These are phyloP conservation scores for Naegleria gruberi DNA, from an alignment of 208 protist genomes.

Conservation along the genomic window DNA sequence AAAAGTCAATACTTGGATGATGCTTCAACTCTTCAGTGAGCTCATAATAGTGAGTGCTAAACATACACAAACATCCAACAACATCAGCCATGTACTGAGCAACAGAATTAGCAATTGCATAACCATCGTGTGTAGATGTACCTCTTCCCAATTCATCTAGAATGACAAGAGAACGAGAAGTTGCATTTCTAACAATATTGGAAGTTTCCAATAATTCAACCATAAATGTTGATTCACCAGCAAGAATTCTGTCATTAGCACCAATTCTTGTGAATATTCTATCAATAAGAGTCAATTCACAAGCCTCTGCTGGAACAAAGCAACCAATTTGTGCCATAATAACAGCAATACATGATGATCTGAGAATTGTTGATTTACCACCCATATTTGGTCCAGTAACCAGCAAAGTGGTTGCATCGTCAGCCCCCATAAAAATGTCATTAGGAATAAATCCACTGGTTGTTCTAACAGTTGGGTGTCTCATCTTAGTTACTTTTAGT, in stretches of 20 bases:
- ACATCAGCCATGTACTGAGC: constrained; percentile 64
- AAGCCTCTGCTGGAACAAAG: constrained; percentile 52
- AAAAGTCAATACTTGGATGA: background rate
- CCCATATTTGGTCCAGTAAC: constrained; percentile 95
- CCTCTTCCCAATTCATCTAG: constrained; percentile 93
- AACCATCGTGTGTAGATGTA: constrained; percentile 85
- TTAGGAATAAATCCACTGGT: constrained; percentile 54
- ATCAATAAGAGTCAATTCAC: constrained; percentile 65
- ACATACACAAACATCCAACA: constrained; percentile 59
- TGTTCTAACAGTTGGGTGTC: background rate
- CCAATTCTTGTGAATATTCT: constrained; percentile 95
- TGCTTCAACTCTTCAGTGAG: constrained; percentile 51
- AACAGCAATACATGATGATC: constrained; percentile 76
- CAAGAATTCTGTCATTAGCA: constrained; percentile 86
- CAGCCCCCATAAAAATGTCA: constrained; percentile 41
- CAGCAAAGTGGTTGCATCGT: constrained; percentile 24
- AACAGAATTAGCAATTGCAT: constrained; percentile 77
- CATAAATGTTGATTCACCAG: constrained; percentile 93
- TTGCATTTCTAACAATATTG: constrained; percentile 73
- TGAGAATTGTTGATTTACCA: constrained; percentile 93
- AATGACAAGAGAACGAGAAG: constrained; percentile 72
- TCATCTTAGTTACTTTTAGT: background rate
- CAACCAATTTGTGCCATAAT: constrained; percentile 52
- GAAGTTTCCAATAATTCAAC: constrained; percentile 87
- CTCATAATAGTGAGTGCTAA: constrained; percentile 95